phyloP scores from a whole-genome alignment of 306 rosid genomes.

The Lathyrus tuberosus region DNA sequence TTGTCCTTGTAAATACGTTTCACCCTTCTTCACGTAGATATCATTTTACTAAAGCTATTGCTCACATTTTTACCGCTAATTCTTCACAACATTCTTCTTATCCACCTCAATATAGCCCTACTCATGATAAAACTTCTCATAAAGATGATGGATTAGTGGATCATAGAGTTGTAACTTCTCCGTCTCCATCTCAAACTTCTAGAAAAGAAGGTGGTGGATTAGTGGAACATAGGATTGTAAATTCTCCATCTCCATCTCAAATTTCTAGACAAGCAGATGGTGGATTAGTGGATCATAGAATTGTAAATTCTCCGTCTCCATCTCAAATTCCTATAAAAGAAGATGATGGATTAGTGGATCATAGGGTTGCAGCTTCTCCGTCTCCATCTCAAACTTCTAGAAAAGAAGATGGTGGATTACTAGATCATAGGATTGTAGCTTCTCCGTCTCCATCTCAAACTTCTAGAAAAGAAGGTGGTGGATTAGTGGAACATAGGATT shows the following conservation, averaged over 20 bases:
- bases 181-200: slow-evolving; percentile 26
- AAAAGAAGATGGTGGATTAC: slow-evolving; percentile 33
- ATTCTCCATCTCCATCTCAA: not conserved
- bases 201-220: slow-evolving; percentile 28
- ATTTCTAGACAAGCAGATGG: slow-evolving; percentile 33
- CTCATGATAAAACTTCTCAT: not conserved
- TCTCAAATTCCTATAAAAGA: slow-evolving; percentile 36
- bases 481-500: too few species aligned
- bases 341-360: not conserved
- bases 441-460: slow-evolving; percentile 9
- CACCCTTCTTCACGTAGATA: slow-evolving; percentile 44
- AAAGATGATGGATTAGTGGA: not conserved
- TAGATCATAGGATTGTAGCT: not conserved
- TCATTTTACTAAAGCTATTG: slow-evolving; percentile 42
- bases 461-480: slow-evolving; percentile 42
- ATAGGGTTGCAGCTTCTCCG: not conserved
- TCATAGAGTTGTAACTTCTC: too few species aligned
- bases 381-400: slow-evolving; percentile 33
- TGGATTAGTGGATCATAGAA: too few species aligned
- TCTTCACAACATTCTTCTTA: slow-evolving; percentile 27
- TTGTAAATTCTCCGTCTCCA: not conserved
- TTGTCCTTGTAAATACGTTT: slow-evolving; percentile 35
- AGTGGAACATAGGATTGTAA: too few species aligned
- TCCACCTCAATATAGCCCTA: not conserved
- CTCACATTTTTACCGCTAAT: slow-evolving; percentile 47